Percentiles rank a stretch among this genome's conserved stretches.
Conservation (phyloP, 2,329 filamentous ascomycete genomes). For the Fusarium pseudoanthophilum region DNA sequence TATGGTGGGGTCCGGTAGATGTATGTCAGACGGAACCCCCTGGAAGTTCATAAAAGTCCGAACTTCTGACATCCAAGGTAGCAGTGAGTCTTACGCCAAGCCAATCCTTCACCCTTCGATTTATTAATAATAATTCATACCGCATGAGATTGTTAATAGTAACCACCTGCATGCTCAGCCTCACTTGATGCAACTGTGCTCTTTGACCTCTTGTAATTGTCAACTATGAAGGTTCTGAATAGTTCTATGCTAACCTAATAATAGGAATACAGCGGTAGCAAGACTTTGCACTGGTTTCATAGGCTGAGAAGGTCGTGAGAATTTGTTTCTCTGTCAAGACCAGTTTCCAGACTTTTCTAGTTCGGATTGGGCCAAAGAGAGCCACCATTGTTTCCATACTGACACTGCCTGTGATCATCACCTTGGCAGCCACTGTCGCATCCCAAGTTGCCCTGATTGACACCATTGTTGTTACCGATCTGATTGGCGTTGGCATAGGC, state of each 20-base stretch:
- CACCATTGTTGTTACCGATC: neutral
- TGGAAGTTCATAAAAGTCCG: neutral
- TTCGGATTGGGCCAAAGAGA: neutral
- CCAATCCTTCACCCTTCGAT: neutral
- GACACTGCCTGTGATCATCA: neutral
- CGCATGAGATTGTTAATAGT: neutral
- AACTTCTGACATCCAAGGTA: neutral
- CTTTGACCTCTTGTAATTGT: neutral
- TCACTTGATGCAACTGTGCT: neutral
- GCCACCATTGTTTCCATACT: neutral
- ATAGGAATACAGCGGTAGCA: fast-evolving
- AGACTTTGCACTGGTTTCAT: fast-evolving
- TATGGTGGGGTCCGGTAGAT: neutral
- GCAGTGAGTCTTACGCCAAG: neutral
- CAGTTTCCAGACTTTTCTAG: neutral
- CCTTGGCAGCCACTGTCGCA: neutral
- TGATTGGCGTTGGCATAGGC: neutral
- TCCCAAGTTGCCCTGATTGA: neutral
- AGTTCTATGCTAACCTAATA: fast-evolving
- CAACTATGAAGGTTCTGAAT: fast-evolving
- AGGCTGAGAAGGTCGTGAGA: fast-evolving
- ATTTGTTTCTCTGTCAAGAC: neutral
- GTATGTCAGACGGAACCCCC: neutral
- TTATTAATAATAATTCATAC: neutral
- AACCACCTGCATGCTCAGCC: neutral